phyloP scores from a whole-genome alignment of 345 rosid genomes.

The Isatis tinctoria region DNA sequence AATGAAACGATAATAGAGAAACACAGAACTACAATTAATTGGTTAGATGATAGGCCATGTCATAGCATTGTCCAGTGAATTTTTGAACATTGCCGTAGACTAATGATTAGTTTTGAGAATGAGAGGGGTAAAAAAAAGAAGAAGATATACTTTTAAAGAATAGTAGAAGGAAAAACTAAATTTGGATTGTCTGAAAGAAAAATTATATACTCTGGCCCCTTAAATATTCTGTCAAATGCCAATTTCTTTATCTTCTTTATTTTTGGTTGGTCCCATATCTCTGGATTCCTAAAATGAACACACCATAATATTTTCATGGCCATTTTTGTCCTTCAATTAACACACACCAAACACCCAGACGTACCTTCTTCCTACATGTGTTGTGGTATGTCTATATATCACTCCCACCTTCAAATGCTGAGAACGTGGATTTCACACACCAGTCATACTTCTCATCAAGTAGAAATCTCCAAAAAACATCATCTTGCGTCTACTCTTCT shows the following conservation, averaged over 20 bases:
- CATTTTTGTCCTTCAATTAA: slow-evolving; percentile 44
- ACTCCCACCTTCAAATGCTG: slow-evolving; percentile 48
- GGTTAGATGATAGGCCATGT: not conserved
- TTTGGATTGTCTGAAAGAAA: not conserved
- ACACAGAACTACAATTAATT: not conserved
- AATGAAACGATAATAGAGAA: not conserved
- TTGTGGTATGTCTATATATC: slow-evolving; percentile 39
- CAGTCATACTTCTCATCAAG: slow-evolving; percentile 31
- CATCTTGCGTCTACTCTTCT: slow-evolving; percentile 16
- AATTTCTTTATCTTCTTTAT: not conserved
- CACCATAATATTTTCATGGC: slow-evolving; percentile 37
- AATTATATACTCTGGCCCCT: slow-evolving; percentile 23
- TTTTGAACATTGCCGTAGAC: not conserved
- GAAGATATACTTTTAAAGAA: slow-evolving; percentile 3
- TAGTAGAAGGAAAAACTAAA: not conserved
- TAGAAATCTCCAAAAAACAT: slow-evolving; percentile 29
- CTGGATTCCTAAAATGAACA: slow-evolving; percentile 53
- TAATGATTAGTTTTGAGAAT: slow-evolving; percentile 23
- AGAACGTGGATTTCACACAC: slow-evolving; percentile 56
- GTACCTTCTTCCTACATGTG: not conserved
- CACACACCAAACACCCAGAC: slow-evolving; percentile 25
- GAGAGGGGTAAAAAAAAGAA: not conserved
- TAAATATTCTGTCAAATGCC: slow-evolving; percentile 32
- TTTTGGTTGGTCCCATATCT: slow-evolving; percentile 44
- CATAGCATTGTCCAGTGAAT: not conserved